These are phyloP conservation scores for Lactifluus piperatus DNA, from an alignment of 768 basidiomycete species.

Conservation along the genomic window DNA sequence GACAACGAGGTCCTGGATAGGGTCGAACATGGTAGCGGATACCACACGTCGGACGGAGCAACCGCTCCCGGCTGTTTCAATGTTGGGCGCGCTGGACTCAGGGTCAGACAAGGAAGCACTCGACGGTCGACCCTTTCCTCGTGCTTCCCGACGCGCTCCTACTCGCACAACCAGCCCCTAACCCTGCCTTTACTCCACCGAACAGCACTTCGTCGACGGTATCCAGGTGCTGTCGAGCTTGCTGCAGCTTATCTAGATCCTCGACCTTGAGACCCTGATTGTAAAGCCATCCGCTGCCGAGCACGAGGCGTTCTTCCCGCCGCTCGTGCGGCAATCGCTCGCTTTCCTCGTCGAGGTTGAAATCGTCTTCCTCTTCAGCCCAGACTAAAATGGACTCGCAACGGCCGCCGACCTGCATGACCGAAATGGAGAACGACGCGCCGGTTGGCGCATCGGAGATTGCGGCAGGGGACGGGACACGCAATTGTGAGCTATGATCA, in stretches of 20 bases:
- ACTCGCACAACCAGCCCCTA: conserved; percentile 41
- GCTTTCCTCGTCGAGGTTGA: conserved; percentile 38
- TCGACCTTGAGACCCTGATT: conserved; percentile 49
- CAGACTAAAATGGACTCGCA: conserved; percentile 65
- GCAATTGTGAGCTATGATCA: too few species aligned
- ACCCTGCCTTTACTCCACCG: conserved; percentile 43
- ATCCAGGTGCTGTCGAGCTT: conserved; percentile 52
- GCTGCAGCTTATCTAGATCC: conserved; percentile 49
- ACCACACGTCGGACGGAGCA: too few species aligned
- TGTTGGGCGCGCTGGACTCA: conserved; percentile 20
- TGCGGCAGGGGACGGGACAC: too few species aligned
- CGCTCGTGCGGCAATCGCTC: conserved; percentile 46
- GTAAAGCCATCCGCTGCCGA: conserved; percentile 81
- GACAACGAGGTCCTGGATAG: conserved; percentile 39
- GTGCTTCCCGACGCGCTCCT: conserved; percentile 35
- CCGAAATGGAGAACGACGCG: too few species aligned
- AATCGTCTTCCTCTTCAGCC: conserved; percentile 55
- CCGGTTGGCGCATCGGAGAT: too few species aligned
- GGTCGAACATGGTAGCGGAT: too few species aligned
- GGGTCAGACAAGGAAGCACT: conserved; percentile 35
- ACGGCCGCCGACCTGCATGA: too few species aligned
- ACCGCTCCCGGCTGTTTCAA: not conserved
- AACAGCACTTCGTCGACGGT: conserved; percentile 75
- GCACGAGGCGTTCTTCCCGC: conserved; percentile 76
- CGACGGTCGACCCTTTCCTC: conserved; percentile 37